Evolutionary conservation across 2,329 filamentous ascomycete genomes (phyloP).

Genomic region (Rhynchosporium agropyri): DNA sequence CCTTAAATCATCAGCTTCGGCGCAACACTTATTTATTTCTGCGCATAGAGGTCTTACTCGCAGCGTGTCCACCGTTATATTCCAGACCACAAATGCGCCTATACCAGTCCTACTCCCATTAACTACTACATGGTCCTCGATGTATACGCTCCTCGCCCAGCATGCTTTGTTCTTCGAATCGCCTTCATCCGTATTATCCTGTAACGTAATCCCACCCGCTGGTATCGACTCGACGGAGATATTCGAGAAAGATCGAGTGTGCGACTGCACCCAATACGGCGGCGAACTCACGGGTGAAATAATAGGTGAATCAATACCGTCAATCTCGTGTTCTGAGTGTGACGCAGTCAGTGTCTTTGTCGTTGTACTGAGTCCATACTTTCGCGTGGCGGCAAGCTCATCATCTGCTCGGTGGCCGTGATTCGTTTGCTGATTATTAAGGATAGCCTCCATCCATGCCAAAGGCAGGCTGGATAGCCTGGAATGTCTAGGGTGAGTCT

Average conservation of each 20-base stretch:
- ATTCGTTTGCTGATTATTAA: constrained; percentile 16
- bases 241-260: constrained; percentile 45
- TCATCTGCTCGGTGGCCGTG: constrained; percentile 24
- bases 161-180: constrained; percentile 58
- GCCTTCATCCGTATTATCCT: constrained; percentile 57
- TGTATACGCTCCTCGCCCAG: constrained; percentile 65
- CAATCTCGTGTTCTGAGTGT: constrained; percentile 17
- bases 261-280: constrained; percentile 46
- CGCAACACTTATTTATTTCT: background rate
- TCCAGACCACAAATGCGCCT: constrained; percentile 96
- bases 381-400: constrained; percentile 18
- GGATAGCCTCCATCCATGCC: constrained; percentile 24
- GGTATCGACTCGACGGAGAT: constrained; percentile 53
- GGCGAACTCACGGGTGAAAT: constrained; percentile 43
- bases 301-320: constrained; percentile 26
- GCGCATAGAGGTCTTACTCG: constrained; percentile 58
- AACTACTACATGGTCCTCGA: constrained; percentile 59
- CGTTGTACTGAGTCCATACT: constrained; percentile 18
- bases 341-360: constrained; percentile 19
- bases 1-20: constrained; percentile 46
- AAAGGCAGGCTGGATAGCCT: constrained; percentile 23
- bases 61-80: constrained; percentile 83
- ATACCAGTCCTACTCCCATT: constrained; percentile 40
- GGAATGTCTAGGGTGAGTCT: constrained; percentile 13
- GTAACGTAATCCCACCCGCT: constrained; percentile 59